Conservation (phyloP, 2,329 filamentous ascomycete genomes). For the Sporothrix pallida region DNA sequence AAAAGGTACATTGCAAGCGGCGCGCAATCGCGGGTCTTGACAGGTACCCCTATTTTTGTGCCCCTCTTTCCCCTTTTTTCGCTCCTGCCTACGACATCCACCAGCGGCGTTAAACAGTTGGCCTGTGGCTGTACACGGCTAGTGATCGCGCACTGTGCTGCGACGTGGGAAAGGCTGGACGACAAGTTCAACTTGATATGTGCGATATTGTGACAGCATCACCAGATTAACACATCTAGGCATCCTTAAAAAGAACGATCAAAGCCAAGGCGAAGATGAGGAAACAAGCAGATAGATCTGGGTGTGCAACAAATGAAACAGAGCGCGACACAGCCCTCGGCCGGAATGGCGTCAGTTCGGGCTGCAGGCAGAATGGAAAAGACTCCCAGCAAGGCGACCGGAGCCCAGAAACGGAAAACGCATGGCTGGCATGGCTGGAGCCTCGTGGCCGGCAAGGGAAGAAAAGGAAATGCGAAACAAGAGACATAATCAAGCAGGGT, state of each 20-base stretch:
- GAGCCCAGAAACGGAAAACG: background rate
- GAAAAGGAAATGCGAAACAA: constrained; percentile 6
- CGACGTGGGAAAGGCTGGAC: constrained; percentile 6
- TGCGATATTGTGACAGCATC: constrained; percentile 11
- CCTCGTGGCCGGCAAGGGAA: background rate
- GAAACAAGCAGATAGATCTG: background rate
- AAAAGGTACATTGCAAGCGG: constrained; percentile 11
- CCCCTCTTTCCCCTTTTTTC: constrained; percentile 21
- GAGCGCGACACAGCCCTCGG: constrained; percentile 20
- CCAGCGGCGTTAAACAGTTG: constrained; percentile 23
- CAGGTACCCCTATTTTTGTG: constrained; percentile 11
- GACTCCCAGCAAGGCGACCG: constrained; percentile 13
- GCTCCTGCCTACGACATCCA: constrained; percentile 23
- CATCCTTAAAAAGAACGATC: background rate
- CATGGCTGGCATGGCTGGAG: constrained; percentile 2
- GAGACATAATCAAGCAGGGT: background rate
- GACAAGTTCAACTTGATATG: background rate
- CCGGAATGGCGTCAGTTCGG: constrained; percentile 31
- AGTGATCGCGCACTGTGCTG: constrained; percentile 29
- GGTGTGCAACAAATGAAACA: constrained; percentile 28
- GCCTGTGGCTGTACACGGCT: constrained; percentile 27
- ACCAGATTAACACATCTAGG: constrained; percentile 7
- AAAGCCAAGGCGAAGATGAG: background rate
- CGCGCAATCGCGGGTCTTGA: background rate
- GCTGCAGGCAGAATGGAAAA: constrained; percentile 28